phyloP scores from a whole-genome alignment of 225 moss, liverwort and hornwort genomes.

The Antitrichia curtipendula region DNA sequence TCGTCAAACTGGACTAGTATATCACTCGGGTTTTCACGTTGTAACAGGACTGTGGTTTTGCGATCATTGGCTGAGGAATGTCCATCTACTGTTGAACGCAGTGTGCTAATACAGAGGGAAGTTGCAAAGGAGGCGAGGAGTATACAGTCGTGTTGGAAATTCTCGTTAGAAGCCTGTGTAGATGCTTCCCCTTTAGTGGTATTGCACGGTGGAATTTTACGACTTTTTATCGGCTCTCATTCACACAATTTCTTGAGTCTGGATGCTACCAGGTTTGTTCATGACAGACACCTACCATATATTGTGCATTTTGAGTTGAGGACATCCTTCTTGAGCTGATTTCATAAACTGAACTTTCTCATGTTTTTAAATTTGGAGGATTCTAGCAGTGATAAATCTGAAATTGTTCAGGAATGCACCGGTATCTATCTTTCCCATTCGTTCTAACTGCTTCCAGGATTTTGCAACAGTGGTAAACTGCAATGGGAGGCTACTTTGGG shows the following conservation, averaged over 20 bases:
- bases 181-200: constrained; percentile 35
- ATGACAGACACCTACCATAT: background rate
- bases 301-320: background rate
- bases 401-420: background rate
- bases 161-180: constrained; percentile 32
- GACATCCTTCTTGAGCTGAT: background rate
- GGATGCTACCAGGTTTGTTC: constrained; percentile 26
- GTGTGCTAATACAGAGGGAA: background rate
- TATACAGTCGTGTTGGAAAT: constrained; percentile 12
- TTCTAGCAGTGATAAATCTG: background rate
- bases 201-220: background rate
- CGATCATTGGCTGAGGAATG: background rate
- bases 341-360: background rate
- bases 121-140: background rate
- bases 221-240: constrained; percentile 36
- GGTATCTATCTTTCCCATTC: background rate
- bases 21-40: constrained; percentile 4
- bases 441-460: background rate
- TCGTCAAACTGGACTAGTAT: background rate
- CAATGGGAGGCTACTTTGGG: constrained; percentile 22
- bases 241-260: constrained; percentile 15
- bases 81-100: background rate
- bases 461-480: constrained; percentile 18
- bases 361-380: background rate
- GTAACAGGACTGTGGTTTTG: constrained; percentile 3